Percentiles rank a stretch among this genome's conserved stretches.
Evolutionary conservation across 208 protist genomes (phyloP).

Genomic region (Acanthamoeba healyi): DNA sequence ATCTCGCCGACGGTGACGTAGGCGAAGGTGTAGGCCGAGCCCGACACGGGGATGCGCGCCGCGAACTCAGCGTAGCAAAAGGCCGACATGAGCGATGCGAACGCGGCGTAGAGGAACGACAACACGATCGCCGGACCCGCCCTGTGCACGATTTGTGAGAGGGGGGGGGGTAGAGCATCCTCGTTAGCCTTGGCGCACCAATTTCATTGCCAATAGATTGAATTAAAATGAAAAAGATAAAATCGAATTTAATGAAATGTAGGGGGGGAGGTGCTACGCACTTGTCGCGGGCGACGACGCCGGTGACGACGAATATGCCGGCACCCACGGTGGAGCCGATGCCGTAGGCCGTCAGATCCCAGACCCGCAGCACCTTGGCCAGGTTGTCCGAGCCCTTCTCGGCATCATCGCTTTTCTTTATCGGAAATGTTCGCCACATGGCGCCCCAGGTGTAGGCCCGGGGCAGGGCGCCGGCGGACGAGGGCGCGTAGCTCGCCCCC

Average conservation of each 20-base stretch:
- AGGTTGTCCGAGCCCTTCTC: neutral
- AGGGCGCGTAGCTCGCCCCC: neutral
- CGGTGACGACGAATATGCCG: conserved; percentile 82
- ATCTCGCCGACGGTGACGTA: conserved; percentile 80
- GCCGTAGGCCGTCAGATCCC: conserved; percentile 59
- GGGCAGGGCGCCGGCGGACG: neutral
- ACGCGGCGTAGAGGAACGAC: conserved; percentile 80
- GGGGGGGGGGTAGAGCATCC: too few relatives aligned
- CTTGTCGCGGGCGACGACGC: conserved; percentile 67
- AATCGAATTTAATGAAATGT: neutral
- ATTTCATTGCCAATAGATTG: neutral
- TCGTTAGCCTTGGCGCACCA: neutral
- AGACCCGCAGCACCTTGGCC: conserved; percentile 28
- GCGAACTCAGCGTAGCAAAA: conserved; percentile 85
- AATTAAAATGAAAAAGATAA: neutral
- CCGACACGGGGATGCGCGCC: conserved; percentile 79
- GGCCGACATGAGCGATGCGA: conserved; percentile 80
- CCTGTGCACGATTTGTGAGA: too few relatives aligned
- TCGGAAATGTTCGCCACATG: conserved; percentile 8
- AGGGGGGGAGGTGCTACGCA: too few relatives aligned
- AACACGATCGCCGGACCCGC: conserved; percentile 78
- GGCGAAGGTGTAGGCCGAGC: conserved; percentile 81
- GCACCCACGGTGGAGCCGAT: conserved; percentile 63
- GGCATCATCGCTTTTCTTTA: neutral
- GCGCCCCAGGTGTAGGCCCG: conserved; percentile 16